phyloP scores from a whole-genome alignment of 129 eudicot genomes.

The Oenanthe sinensis region DNA sequence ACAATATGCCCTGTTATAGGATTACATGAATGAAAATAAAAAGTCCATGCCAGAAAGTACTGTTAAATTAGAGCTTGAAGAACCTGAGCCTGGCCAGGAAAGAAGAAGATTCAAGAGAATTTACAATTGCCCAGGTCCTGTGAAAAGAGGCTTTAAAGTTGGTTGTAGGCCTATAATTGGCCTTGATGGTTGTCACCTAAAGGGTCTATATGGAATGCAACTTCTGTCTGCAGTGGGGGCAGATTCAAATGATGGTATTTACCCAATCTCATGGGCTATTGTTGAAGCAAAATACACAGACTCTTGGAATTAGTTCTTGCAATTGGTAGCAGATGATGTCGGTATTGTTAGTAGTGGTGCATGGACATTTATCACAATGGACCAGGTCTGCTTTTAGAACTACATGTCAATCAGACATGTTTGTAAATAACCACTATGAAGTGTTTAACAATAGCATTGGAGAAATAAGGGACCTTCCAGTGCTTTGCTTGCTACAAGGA shows the following conservation, averaged over 20 bases:
- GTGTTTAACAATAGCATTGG: too few relatives aligned
- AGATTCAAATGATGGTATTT: too few relatives aligned
- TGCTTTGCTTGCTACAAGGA: too few relatives aligned
- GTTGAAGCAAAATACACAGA: too few relatives aligned
- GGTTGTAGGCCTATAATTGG: neutral
- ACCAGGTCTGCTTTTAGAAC: too few relatives aligned
- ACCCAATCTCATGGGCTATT: too few relatives aligned
- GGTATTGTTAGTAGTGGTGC: neutral
- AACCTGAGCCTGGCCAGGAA: neutral
- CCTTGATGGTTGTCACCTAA: neutral
- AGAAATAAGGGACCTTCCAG: too few relatives aligned
- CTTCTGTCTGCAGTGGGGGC: neutral
- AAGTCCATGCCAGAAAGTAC: neutral
- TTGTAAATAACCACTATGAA: too few relatives aligned
- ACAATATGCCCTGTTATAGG: neutral
- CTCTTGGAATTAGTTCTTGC: too few relatives aligned
- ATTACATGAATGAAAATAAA: neutral
- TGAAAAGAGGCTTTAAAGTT: neutral
- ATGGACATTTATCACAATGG: too few relatives aligned
- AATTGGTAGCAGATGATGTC: neutral
- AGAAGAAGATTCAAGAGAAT: neutral
- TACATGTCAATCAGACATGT: too few relatives aligned
- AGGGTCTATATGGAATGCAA: neutral
- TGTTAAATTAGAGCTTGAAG: neutral
- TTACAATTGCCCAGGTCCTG: neutral